Conservation (phyloP, 2,329 filamentous ascomycete genomes). For the Neofusicoccum sp. region DNA sequence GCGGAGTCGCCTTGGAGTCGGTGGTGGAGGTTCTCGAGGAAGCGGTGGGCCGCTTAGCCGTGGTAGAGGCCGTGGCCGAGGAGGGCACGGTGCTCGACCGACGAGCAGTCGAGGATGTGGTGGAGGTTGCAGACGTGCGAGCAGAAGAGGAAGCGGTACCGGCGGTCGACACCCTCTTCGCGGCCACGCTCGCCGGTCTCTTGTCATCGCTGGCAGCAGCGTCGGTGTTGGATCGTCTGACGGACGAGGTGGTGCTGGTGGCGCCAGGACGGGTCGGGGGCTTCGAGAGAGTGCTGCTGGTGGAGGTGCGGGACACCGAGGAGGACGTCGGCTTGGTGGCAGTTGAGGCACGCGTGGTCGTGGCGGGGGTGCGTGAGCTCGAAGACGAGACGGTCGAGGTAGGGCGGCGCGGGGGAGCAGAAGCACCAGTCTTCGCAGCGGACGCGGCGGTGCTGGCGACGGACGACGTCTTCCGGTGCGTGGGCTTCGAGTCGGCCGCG, state of each 20-base stretch:
- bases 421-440: conserved; percentile 14
- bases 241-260: neutral
- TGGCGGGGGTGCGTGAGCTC: conserved; percentile 5
- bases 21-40: neutral
- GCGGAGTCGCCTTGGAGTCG: neutral
- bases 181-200: neutral
- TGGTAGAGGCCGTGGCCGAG: neutral
- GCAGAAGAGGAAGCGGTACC: conserved; percentile 11
- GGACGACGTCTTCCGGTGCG: conserved; percentile 12
- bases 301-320: conserved; percentile 9
- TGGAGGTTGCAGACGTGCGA: conserved; percentile 2
- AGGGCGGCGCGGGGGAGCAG: conserved; percentile 14
- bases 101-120: neutral
- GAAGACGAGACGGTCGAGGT: conserved; percentile 15
- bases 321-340: conserved; percentile 11
- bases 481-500: neutral
- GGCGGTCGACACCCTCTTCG: conserved; percentile 13
- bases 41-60: neutral
- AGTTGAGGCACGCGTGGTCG: conserved; percentile 7
- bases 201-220: conserved; percentile 12
- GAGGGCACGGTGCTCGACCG: neutral
- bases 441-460: conserved; percentile 6
- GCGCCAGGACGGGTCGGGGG: conserved; percentile 10
- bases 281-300: conserved; percentile 9
- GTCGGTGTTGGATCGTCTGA: neutral